A percentile compares a stretch with the other conserved stretches of the same genome.
phyloP scores from a whole-genome alignment of 192 early-diverging fungal genomes.

The Coemansia sp. region DNA sequence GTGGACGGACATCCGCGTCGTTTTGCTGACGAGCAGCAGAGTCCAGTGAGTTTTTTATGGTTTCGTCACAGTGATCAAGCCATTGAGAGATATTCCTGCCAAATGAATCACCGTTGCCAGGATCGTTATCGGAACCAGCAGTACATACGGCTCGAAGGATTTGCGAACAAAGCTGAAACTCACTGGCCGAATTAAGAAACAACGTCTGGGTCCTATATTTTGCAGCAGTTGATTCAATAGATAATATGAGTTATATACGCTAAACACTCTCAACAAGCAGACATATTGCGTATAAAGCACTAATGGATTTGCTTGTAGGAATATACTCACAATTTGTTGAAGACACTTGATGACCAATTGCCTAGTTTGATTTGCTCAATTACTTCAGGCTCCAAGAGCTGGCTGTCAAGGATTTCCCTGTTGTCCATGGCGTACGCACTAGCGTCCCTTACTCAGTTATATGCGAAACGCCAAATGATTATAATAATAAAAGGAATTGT shows the following conservation, averaged over 20 bases:
- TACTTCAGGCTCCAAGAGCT: slow-evolving; percentile 23
- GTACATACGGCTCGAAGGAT: slow-evolving; percentile 29
- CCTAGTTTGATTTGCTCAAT: slow-evolving; percentile 36
- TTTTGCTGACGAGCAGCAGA: not conserved
- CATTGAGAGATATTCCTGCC: slow-evolving; percentile 22
- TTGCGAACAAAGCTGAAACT: slow-evolving; percentile 30
- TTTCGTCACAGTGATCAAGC: slow-evolving; percentile 31
- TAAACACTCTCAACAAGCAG: not conserved
- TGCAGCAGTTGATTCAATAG: not conserved
- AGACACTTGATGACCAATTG: slow-evolving; percentile 39
- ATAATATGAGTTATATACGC: not conserved
- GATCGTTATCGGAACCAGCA: slow-evolving; percentile 8
- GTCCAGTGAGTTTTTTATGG: slow-evolving; percentile 24
- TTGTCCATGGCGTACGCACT: not conserved
- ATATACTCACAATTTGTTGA: slow-evolving; percentile 41
- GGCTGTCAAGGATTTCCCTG: not conserved
- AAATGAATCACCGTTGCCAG: slow-evolving; percentile 6
- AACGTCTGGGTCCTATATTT: slow-evolving; percentile 38
- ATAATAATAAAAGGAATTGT: too few relatives aligned
- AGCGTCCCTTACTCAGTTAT: too few relatives aligned
- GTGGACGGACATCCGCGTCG: slow-evolving; percentile 17
- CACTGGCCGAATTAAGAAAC: slow-evolving; percentile 18
- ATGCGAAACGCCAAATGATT: too few relatives aligned
- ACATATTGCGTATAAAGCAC: not conserved
- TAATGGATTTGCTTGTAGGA: not conserved